Percentiles rank a stretch among this genome's conserved stretches.
These are phyloP conservation scores for Austroboletus rostrupii DNA, from an alignment of 1,284 basidiomycete species.

Conservation along the genomic window DNA sequence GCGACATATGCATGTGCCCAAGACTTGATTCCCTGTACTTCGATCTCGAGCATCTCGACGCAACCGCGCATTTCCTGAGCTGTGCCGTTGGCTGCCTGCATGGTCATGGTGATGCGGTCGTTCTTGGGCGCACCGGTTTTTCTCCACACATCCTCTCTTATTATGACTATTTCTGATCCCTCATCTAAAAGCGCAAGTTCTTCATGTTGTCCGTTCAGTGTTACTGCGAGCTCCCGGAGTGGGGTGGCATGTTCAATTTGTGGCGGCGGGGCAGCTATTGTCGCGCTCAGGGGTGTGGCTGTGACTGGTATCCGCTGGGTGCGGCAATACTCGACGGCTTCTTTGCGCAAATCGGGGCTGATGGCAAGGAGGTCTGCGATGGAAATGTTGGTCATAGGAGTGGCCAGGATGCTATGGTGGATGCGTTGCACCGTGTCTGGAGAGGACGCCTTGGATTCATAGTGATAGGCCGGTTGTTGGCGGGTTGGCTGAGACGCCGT, in stretches of 20 bases:
- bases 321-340: constrained; percentile 8
- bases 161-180: constrained; percentile 8
- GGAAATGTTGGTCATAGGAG: constrained; percentile 5
- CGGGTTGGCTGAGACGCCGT: too few species aligned
- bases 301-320: constrained; percentile 3
- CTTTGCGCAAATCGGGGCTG: constrained; percentile 12
- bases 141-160: constrained; percentile 1
- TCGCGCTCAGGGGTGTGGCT: too few species aligned
- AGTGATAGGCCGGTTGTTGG: too few species aligned
- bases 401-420: constrained; percentile 7
- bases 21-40: constrained; percentile 11
- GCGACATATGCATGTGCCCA: constrained; percentile 23
- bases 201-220: background rate
- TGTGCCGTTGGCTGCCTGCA: constrained; percentile 20
- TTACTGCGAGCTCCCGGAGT: background rate
- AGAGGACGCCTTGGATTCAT: constrained; percentile 6
- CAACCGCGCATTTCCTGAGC: constrained; percentile 8
- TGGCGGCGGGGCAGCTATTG: background rate
- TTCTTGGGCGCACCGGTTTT: background rate
- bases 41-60: constrained; percentile 14
- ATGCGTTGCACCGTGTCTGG: background rate
- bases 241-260: constrained; percentile 3
- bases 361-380: constrained; percentile 13
- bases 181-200: constrained; percentile 1
- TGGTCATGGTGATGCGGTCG: background rate